phyloP scores from a whole-genome alignment of 1,284 basidiomycete species.

The Cutaneotrichosporon curvatum region DNA sequence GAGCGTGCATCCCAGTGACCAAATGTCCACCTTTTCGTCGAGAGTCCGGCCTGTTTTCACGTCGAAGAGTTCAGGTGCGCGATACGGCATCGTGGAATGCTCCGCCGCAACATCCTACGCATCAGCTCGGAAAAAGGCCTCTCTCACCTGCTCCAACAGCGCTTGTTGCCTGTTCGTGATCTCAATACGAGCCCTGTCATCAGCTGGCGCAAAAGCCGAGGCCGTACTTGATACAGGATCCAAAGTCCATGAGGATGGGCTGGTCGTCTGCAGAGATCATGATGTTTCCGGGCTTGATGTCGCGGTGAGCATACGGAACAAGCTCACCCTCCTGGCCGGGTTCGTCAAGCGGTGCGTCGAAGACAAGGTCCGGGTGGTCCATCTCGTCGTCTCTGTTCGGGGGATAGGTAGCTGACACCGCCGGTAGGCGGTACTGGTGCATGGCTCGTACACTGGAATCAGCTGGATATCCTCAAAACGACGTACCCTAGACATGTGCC shows the following conservation, averaged over 20 bases:
- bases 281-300: constrained; percentile 94
- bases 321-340: constrained; percentile 46
- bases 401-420: constrained; percentile 35
- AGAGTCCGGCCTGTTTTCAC: constrained; percentile 79
- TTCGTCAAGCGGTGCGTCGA: constrained; percentile 68
- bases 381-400: constrained; percentile 29
- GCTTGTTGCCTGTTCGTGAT: constrained; percentile 72
- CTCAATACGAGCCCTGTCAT: constrained; percentile 37
- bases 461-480: neutral
- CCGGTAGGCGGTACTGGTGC: constrained; percentile 62
- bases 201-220: neutral
- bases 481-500: constrained; percentile 76
- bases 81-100: constrained; percentile 92
- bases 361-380: constrained; percentile 43
- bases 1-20: constrained; percentile 88
- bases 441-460: constrained; percentile 65
- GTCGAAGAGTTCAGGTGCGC: constrained; percentile 90
- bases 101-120: constrained; percentile 76
- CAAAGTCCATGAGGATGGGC: constrained; percentile 97
- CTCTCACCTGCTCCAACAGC: constrained; percentile 56
- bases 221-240: constrained; percentile 55
- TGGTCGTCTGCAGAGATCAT: constrained; percentile 91
- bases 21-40: constrained; percentile 94
- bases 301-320: constrained; percentile 90
- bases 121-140: too few relatives aligned